These are phyloP conservation scores for Ogataea pignaliae DNA, from an alignment of 805 yeast genomes.

Conservation along the genomic window DNA sequence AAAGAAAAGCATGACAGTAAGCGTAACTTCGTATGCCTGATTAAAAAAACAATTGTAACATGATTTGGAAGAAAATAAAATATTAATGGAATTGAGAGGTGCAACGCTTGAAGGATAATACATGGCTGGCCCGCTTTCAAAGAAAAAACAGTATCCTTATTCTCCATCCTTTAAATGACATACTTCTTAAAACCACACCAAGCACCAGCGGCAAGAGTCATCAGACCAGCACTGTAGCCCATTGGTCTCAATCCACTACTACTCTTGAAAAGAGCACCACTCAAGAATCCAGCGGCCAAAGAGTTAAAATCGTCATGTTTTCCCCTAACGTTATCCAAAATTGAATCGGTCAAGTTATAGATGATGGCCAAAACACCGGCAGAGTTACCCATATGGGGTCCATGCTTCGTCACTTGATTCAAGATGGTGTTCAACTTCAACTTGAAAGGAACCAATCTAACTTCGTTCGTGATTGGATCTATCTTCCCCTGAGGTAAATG, in stretches of 20 bases:
- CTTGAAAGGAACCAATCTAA: conserved; percentile 66
- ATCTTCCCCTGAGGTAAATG: conserved; percentile 58
- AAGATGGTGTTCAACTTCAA: conserved; percentile 84
- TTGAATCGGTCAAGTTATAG: conserved; percentile 79
- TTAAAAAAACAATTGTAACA: too few relatives aligned
- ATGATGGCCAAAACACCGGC: conserved; percentile 91
- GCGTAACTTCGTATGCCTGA: background rate
- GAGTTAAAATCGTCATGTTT: conserved; percentile 85
- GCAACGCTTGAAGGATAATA: too few relatives aligned
- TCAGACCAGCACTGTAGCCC: conserved; percentile 79
- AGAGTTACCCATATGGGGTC: conserved; percentile 92
- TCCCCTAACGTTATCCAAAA: conserved; percentile 78
- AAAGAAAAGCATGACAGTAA: too few relatives aligned
- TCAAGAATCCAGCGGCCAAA: conserved; percentile 79
- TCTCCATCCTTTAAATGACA: background rate
- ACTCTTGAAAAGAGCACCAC: conserved; percentile 89
- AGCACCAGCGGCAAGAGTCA: conserved; percentile 85
- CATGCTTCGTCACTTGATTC: conserved; percentile 90
- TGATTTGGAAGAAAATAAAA: too few relatives aligned
- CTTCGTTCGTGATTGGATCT: conserved; percentile 52
- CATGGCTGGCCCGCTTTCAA: too few relatives aligned
- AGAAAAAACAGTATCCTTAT: background rate
- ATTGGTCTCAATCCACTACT: conserved; percentile 82
- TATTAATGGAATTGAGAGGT: too few relatives aligned
- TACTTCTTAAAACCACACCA: conserved; percentile 81